phyloP scores from a whole-genome alignment of 164 flowering plant genomes.

The Cinnamomum micranthum region DNA sequence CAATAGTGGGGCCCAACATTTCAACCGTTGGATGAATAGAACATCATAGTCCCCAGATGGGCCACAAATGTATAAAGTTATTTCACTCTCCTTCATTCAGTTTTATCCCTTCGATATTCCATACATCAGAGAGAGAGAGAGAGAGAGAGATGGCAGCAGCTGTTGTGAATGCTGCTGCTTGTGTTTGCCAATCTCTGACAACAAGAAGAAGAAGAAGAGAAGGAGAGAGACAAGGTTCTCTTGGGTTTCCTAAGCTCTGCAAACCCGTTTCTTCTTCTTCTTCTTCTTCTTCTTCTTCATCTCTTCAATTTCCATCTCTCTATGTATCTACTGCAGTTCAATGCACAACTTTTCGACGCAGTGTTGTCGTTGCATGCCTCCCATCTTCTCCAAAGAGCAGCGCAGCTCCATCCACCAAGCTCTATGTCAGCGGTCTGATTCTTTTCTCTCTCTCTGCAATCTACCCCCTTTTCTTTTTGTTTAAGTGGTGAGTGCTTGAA shows the following conservation, averaged over 20 bases:
- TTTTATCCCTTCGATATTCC: too few species aligned
- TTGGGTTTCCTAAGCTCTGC: not conserved
- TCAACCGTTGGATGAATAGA: too few species aligned
- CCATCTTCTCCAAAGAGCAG: slow-evolving; percentile 15
- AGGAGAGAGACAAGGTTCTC: not conserved
- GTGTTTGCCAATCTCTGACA: slow-evolving; percentile 5
- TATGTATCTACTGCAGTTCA: slow-evolving; percentile 10
- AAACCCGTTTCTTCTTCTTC: slow-evolving; percentile 5
- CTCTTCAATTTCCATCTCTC: slow-evolving; percentile 11
- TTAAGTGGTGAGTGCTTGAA: not conserved
- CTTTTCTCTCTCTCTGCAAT: not conserved
- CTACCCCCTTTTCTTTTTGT: not conserved
- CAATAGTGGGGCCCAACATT: too few species aligned
- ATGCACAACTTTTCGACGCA: slow-evolving; percentile 2
- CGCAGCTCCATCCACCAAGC: slow-evolving; percentile 29
- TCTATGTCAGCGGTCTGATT: slow-evolving; percentile 53
- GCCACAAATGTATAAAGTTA: too few species aligned
- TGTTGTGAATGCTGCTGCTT: slow-evolving; percentile 8
- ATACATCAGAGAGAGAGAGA: not conserved
- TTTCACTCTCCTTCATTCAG: too few species aligned
- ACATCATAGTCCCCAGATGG: too few species aligned
- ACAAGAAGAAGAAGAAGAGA: slow-evolving; percentile 1
- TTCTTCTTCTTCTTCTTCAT: slow-evolving; percentile 1
- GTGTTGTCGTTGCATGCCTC: slow-evolving; percentile 19
- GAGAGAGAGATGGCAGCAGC: slow-evolving; percentile 15